Base-by-base conservation (phyloP, 129 eudicot species). In the Dittrichia graveolens region DNA sequence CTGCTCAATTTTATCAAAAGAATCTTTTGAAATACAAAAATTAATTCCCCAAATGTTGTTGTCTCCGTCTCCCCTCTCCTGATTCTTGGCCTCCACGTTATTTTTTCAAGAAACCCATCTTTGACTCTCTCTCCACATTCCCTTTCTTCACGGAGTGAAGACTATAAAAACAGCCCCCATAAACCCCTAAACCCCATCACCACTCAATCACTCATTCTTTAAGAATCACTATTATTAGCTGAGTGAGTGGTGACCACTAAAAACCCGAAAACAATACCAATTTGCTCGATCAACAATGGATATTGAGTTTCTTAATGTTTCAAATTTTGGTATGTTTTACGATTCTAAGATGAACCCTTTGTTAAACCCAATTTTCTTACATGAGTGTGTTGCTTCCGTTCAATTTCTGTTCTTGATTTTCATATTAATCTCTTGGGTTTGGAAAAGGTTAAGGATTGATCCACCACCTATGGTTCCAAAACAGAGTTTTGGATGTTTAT, bases 351-450 rank as follows among this genome's bases (percentile, higher is more conserved):
- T 54, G 75, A 69, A 56, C 61, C 76, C 74, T 57, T 61, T 81
- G 61, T 19, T 83, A 31, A 71, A 85, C 46, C 89, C 89, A 55
- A 19, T 79, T 44, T 81, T 83, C 77, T 48, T 77, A 12, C 83
- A 83, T 69, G 78, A 46, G 64, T 53, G 72, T 41, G 74, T 85
- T 10, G 80, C 65, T 65, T 83, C 69, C 12, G 3, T 88, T n/a
- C 89, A 85, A 46, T 35, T 85, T 16, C 12, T 83, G 70, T 77
- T 86, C 65, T 72, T 82, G 52, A 8, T 78, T 38, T 37, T 74
- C 45, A 67, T 89, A 3, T 61, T 75, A 45, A 46, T 75, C 71
- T 82, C 80, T 3, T 75, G 72, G 67, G 49, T 80, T 0, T 69
- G 16, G 52, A 75, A 62, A 45, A 75, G 76, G 53, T 63, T 80